Conservation (phyloP, 257 asterid species). For the Plantago major region DNA sequence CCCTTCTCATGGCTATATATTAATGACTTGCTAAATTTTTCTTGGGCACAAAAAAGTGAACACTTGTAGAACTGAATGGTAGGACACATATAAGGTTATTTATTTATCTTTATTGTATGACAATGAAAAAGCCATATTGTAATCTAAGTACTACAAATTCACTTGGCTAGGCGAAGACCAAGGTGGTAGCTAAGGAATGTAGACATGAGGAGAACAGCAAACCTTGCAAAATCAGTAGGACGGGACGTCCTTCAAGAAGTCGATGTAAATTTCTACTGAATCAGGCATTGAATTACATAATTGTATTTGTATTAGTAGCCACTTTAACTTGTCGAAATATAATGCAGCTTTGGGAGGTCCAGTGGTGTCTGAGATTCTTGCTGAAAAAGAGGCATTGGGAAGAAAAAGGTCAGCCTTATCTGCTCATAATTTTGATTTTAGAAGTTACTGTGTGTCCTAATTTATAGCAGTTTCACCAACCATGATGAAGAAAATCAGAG, state of each 20-base stretch:
- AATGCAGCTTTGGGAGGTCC: conserved; percentile 73
- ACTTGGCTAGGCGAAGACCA: conserved; percentile 24
- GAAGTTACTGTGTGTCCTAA: not conserved
- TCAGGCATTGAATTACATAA: not conserved
- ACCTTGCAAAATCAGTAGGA: conserved; percentile 29
- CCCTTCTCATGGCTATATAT: not conserved
- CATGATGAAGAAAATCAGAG: too few species aligned
- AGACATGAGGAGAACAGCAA: conserved; percentile 28
- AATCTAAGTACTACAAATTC: too few species aligned
- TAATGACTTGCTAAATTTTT: conserved; percentile 12
- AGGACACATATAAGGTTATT: conserved; percentile 20
- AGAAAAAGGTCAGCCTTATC: conserved; percentile 56
- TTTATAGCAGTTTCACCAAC: too few species aligned
- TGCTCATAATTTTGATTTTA: not conserved
- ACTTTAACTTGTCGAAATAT: not conserved
- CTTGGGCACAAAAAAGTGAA: conserved; percentile 31
- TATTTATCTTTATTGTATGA: not conserved
- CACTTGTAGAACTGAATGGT: conserved; percentile 14
- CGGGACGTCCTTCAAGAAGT: conserved; percentile 51
- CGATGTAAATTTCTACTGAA: conserved; percentile 46
- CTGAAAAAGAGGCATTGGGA: conserved; percentile 46
- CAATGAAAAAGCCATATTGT: too few species aligned
- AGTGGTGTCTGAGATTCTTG: conserved; percentile 29
- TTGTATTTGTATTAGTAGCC: not conserved
- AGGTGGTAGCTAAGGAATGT: conserved; percentile 25